Conservation (phyloP, 208 protist genomes). For the Leishmania major region DNA sequence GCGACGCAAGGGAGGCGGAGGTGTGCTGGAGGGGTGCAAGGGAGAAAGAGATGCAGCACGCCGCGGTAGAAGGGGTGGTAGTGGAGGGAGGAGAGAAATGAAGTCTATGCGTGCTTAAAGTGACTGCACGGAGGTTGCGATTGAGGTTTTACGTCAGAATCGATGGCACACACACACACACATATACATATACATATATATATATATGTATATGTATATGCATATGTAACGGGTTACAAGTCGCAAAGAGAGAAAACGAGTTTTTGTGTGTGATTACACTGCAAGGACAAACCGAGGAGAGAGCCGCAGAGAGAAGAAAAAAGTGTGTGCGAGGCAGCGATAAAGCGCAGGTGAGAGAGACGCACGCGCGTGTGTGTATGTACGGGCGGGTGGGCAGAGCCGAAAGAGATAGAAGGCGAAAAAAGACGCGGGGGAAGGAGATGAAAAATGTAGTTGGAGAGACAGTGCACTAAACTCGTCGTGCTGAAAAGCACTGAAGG, state of each 20-base stretch:
- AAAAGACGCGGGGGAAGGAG: neutral
- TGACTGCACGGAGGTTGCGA: too few species aligned
- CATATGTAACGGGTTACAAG: neutral
- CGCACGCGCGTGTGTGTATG: neutral
- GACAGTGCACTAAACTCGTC: neutral
- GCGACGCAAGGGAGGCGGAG: neutral
- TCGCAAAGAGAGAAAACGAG: neutral
- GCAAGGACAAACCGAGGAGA: neutral
- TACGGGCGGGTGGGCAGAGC: neutral
- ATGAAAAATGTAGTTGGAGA: neutral
- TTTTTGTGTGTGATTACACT: neutral
- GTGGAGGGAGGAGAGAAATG: neutral
- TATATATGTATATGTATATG: too few species aligned
- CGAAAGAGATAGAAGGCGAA: neutral
- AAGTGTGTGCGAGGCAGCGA: neutral
- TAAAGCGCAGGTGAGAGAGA: neutral
- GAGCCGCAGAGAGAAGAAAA: neutral
- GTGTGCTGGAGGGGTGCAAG: neutral
- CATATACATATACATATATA: neutral
- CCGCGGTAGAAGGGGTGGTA: neutral
- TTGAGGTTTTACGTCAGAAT: neutral
- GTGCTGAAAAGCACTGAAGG: neutral
- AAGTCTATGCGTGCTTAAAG: slow-evolving; percentile 1
- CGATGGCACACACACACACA: neutral
- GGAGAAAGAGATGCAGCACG: neutral